phyloP scores from a whole-genome alignment of 306 rosid genomes.

The Prunus dulcis region DNA sequence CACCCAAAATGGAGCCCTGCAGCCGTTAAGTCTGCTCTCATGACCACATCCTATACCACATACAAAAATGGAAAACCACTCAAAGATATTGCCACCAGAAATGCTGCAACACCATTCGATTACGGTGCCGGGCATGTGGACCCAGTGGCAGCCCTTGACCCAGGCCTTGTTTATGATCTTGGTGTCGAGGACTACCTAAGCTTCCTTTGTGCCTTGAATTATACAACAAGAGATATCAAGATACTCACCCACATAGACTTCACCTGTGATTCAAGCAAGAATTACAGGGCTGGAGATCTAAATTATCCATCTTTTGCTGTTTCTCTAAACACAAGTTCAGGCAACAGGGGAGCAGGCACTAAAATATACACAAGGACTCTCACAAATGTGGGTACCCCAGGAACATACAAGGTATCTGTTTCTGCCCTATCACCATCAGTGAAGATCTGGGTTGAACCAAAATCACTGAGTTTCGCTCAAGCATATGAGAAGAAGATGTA shows the following conservation, averaged over 20 bases:
- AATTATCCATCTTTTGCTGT: conserved; percentile 80
- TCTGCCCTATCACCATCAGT: conserved; percentile 31
- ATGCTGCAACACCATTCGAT: conserved; percentile 58
- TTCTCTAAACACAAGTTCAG: conserved; percentile 28
- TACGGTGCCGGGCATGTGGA: conserved; percentile 78
- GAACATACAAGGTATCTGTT: conserved; percentile 45
- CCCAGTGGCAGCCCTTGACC: conserved; percentile 67
- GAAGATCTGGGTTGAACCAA: conserved; percentile 60
- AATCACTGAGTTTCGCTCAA: conserved; percentile 40
- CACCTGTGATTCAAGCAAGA: conserved; percentile 40
- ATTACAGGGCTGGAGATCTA: conserved; percentile 52
- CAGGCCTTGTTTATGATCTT: conserved; percentile 74
- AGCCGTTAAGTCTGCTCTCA: conserved; percentile 71
- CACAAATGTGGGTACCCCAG: conserved; percentile 59
- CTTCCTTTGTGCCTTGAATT: conserved; percentile 68
- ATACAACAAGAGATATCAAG: conserved; percentile 41
- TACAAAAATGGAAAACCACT: conserved; percentile 54
- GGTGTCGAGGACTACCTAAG: conserved; percentile 51
- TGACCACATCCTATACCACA: conserved; percentile 76
- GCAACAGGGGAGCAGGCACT: conserved; percentile 20
- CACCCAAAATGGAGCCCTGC: conserved; percentile 86
- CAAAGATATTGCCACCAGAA: conserved; percentile 45
- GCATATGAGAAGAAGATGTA: conserved; percentile 47
- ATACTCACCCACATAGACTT: conserved; percentile 35
- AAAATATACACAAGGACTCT: conserved; percentile 52